Percentiles rank a stretch among this genome's conserved stretches.
These are phyloP conservation scores for Tilletia indica DNA, from an alignment of 1,284 basidiomycete species.

Conservation along the genomic window DNA sequence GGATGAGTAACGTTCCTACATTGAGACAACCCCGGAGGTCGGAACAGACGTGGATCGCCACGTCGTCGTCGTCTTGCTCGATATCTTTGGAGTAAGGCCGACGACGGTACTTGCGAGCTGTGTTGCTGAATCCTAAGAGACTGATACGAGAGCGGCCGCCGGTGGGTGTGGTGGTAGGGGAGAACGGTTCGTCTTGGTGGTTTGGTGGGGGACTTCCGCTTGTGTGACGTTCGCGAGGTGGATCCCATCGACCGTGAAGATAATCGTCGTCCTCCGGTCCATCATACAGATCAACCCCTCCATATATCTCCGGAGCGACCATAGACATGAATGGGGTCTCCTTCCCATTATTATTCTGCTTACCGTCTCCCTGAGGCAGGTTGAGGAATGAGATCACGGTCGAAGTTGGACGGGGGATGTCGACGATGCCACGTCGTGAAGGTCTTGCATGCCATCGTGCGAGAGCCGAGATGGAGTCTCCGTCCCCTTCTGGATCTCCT, in stretches of 20 bases:
- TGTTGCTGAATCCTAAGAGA: not conserved
- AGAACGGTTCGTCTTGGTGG: no score
- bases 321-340: not conserved
- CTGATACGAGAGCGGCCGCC: not conserved
- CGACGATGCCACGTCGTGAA: no score
- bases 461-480: no score
- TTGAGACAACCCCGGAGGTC: constrained; percentile 33
- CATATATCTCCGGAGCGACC: not conserved
- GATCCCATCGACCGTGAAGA: not conserved
- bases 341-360: not conserved
- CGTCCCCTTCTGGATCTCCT: no score
- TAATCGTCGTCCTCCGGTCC: constrained; percentile 3
- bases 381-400: constrained; percentile 2
- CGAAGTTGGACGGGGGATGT: no score
- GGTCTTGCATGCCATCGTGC: no score
- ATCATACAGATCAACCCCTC: not conserved
- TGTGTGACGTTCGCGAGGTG: no score
- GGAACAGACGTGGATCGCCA: constrained; percentile 9
- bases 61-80: not conserved
- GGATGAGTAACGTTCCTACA: constrained; percentile 30
- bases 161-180: no score
- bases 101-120: not conserved
- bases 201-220: no score
- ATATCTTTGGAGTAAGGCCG: not conserved
- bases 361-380: not conserved